These are phyloP conservation scores for Blastocystis sp. DNA, from an alignment of 352 stramenopile species.

Conservation along the genomic window DNA sequence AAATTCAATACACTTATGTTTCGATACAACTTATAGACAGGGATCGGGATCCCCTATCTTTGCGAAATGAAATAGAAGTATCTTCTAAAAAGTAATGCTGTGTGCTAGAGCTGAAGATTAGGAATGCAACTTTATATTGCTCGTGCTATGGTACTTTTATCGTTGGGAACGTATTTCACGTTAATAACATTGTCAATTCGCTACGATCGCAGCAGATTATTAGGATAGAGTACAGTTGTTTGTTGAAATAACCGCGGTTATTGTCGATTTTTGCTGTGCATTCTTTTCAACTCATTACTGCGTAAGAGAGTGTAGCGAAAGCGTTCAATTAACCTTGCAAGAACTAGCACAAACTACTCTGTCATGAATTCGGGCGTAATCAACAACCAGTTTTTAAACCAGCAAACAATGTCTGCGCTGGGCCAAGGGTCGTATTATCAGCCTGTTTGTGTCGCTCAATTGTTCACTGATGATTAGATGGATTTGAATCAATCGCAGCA, in stretches of 20 bases:
- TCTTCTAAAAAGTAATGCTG: background rate
- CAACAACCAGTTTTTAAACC: background rate
- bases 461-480: background rate
- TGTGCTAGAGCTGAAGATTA: background rate
- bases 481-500: background rate
- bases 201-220: background rate
- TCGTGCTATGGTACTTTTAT: background rate
- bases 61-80: background rate
- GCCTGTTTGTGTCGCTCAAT: background rate
- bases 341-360: background rate
- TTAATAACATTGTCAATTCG: background rate
- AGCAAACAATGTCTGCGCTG: background rate
- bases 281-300: background rate
- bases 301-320: background rate
- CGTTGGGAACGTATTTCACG: background rate
- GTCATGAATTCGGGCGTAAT: constrained; percentile 23
- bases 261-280: background rate
- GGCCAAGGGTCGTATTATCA: background rate
- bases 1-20: background rate
- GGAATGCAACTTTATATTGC: background rate
- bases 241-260: background rate
- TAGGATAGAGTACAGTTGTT: background rate
- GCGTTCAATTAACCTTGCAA: background rate
- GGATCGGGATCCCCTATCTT: background rate
- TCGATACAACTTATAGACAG: background rate